Evolutionary conservation across 306 rosid species (phyloP), one percentile per base, ranked within the genome.

Genomic region (Lupinus albus): DNA sequence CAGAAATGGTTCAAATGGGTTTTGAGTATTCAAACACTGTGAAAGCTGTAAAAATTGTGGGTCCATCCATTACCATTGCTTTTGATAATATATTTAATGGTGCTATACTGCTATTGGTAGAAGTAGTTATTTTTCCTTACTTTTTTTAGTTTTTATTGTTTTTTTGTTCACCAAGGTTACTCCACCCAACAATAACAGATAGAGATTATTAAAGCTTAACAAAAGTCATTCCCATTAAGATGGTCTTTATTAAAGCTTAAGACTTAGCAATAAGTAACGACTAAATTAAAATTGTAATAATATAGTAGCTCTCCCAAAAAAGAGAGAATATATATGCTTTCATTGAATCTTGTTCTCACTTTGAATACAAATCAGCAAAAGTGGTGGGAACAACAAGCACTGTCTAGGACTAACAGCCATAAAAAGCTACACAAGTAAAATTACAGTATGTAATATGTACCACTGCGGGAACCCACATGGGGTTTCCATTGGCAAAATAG

Each of bases 1-100:
- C 78, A 9, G 82, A 82, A 68, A 65, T 88, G 84, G 61, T 84
- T 61, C 89, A 80, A 69, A 88, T 85, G 95, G 95, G 91, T 20
- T 88, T 88, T 36, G 80, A 74, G 65, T 57, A 76, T 73, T 70
- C 77, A 64, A 11, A n/a, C 16, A 70, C 68, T 21, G 6, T 73
- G 1, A 79, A 84, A 65, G 91, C 87, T 45, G 73, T 86, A 1
- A 77, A 72, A 78, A 71, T 46, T 68, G 84, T 59, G 47, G 95
- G 95, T 30, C 81, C 74, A 47, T 86, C 86, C 3, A 51, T 77
- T 70, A 76, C 78, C 78, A 73, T 50, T 17, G 86, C 74, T 8
- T 61, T 89, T 61, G 87, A 80, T 3, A 78, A 79, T 76, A 77
- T 89, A 18, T 64, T 86, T 71, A 83, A 48, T 48, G 71, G 71